phyloP scores from a whole-genome alignment of 352 stramenopile species.

The Phytophthora citricola region DNA sequence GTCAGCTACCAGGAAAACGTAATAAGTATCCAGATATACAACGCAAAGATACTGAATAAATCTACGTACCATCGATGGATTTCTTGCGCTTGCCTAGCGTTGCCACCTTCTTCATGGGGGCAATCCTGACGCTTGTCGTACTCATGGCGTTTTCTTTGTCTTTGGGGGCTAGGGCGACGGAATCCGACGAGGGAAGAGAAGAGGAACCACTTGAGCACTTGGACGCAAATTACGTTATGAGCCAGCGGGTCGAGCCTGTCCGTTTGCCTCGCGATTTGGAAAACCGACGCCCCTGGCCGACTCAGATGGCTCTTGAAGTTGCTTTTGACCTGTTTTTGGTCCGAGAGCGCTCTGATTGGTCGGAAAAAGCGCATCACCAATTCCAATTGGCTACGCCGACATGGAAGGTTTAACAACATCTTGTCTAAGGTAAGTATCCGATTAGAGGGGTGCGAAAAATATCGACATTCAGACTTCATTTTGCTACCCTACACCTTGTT shows the following conservation, averaged over 20 bases:
- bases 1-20: constrained; percentile 53
- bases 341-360: constrained; percentile 41
- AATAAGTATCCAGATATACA: constrained; percentile 2
- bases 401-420: too few species aligned
- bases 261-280: neutral
- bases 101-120: constrained; percentile 79
- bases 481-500: too few species aligned
- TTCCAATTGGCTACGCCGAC: constrained; percentile 3
- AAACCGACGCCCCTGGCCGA: constrained; percentile 34
- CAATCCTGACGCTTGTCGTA: constrained; percentile 20
- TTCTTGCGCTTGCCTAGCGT: constrained; percentile 92
- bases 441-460: too few species aligned
- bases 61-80: constrained; percentile 75
- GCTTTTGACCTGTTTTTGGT: constrained; percentile 43
- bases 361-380: constrained; percentile 30
- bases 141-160: constrained; percentile 23
- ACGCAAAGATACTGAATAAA: neutral
- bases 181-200: neutral
- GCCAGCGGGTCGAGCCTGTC: neutral
- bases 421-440: too few species aligned
- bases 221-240: constrained; percentile 53
- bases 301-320: constrained; percentile 38
- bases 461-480: too few species aligned
- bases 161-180: constrained; percentile 4
- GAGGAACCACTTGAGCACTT: constrained; percentile 36